These are phyloP conservation scores for Ophiostoma sp. DNA, from an alignment of 2,329 filamentous ascomycete genomes.

Conservation along the genomic window DNA sequence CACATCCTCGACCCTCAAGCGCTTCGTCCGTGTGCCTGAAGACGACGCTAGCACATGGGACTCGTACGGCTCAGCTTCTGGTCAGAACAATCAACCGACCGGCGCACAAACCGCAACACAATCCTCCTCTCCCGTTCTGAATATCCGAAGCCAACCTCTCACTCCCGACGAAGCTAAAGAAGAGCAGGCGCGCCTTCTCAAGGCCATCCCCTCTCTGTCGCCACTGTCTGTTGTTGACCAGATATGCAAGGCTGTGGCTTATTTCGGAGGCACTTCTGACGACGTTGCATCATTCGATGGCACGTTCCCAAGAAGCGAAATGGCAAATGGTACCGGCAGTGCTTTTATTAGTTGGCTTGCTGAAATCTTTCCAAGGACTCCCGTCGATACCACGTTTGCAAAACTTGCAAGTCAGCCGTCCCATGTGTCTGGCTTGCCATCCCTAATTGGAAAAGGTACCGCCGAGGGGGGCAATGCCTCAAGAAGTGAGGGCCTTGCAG, in stretches of 20 bases:
- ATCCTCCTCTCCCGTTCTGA: slow-evolving; percentile 11
- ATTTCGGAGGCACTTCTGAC: slow-evolving; percentile 57
- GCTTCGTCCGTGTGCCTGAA: slow-evolving; percentile 35
- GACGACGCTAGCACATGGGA: slow-evolving; percentile 28
- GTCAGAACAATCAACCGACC: not conserved
- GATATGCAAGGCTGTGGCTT: slow-evolving; percentile 57
- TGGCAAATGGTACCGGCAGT: slow-evolving; percentile 52
- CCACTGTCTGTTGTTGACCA: slow-evolving; percentile 56
- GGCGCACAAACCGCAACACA: slow-evolving; percentile 22
- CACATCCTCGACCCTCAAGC: slow-evolving; percentile 40
- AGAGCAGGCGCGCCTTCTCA: slow-evolving; percentile 56
- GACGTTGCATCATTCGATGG: slow-evolving; percentile 47
- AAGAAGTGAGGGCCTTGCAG: not conserved
- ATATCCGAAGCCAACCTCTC: slow-evolving; percentile 27
- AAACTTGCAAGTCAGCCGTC: slow-evolving; percentile 15
- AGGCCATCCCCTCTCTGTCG: slow-evolving; percentile 51
- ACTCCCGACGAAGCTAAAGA: slow-evolving; percentile 49
- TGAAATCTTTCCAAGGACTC: slow-evolving; percentile 54
- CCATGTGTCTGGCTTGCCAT: slow-evolving; percentile 3
- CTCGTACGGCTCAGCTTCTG: slow-evolving; percentile 18
- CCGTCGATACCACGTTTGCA: slow-evolving; percentile 16
- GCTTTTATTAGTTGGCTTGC: slow-evolving; percentile 58
- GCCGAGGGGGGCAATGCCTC: not conserved
- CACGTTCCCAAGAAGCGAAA: slow-evolving; percentile 52
- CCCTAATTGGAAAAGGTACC: not conserved